Base-by-base conservation (phyloP, 495 filamentous ascomycete genomes). In the Penicillium cinerascens region DNA sequence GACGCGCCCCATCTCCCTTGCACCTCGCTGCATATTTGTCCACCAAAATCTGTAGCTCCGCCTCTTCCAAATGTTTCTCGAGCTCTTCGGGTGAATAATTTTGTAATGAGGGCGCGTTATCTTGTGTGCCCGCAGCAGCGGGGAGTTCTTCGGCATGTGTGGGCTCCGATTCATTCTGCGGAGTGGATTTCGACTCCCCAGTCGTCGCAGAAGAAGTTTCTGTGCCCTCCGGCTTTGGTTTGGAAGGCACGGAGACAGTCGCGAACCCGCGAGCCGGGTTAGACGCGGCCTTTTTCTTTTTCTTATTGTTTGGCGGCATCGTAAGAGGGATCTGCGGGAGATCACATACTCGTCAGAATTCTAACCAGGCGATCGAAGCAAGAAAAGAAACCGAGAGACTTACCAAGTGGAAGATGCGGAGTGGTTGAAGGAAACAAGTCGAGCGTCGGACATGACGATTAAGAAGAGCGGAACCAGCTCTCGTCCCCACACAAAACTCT, bases 181-280 rank as follows among this genome's bases (percentile, higher is more conserved):
- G 72, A 1, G 68, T 69, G 4, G 56, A 56, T 52, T 68, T 76
- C 1, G 77, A 66, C 21, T 70, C 68, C 27, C 58, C 63, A 4
- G 69, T 60, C 10, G 65, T 65, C 20, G 64, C 52, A 5, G 68
- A 57, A 9, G 64, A 62, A 18, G 69, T 66, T 3, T 66, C 59
- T 15, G 64, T 64, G 26, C 49, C 55, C 27, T 66, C 63, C 29
- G 60, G 49, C 51, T 77, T 77, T 11, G 70, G 68, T 69, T 95
- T 96, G 7, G 88, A 92, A 36, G 90, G 87, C 44, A 89, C 78
- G 11, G 92, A 97, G 13, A 88, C 91, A 2, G 93, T 98, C 52
- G 92, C 90, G 74, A 97, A 91, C 8, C 91, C 92, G 60, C 93
- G 81, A 38, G 89, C 88, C 23, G 92, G 89, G 68, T 96, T 97